Percentiles rank a stretch among this genome's conserved stretches.
phyloP scores from a whole-genome alignment of 257 asterid genomes.

The Salvia rosmarinus region DNA sequence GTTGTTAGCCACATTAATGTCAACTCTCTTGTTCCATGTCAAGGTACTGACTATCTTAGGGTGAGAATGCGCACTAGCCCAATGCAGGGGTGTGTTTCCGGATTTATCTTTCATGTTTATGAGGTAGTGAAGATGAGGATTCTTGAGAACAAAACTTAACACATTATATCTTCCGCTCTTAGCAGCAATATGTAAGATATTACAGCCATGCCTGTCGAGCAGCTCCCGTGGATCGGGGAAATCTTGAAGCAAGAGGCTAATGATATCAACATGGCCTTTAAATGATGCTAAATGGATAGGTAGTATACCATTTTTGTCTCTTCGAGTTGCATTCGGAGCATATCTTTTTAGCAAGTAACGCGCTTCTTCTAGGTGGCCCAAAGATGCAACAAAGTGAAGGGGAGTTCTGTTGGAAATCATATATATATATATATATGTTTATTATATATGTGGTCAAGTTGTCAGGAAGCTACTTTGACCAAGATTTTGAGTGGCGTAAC shows the following conservation, averaged over 20 bases:
- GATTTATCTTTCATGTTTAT: slow-evolving; percentile 37
- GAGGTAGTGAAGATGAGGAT: slow-evolving; percentile 31
- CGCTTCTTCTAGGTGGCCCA: slow-evolving; percentile 30
- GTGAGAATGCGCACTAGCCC: slow-evolving; percentile 39
- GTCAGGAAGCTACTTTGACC: too few relatives aligned
- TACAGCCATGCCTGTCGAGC: slow-evolving; percentile 29
- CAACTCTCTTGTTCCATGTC: slow-evolving; percentile 41
- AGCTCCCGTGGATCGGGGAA: slow-evolving; percentile 41
- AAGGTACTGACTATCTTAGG: slow-evolving; percentile 35
- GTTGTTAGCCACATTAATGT: slow-evolving; percentile 29
- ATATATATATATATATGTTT: too few relatives aligned
- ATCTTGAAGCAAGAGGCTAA: too few relatives aligned
- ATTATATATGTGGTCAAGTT: too few relatives aligned
- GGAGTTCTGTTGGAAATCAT: too few relatives aligned
- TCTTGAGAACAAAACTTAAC: slow-evolving; percentile 31
- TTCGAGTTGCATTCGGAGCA: slow-evolving; percentile 3
- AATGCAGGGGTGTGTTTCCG: too few relatives aligned
- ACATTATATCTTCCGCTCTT: slow-evolving; percentile 33
- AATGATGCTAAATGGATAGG: slow-evolving; percentile 42
- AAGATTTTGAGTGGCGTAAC: too few relatives aligned
- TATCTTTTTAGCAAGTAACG: too few relatives aligned
- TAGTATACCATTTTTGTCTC: slow-evolving; percentile 34
- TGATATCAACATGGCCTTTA: slow-evolving; percentile 24
- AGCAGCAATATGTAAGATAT: slow-evolving; percentile 47
- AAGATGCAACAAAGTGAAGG: slow-evolving; percentile 38